These are phyloP conservation scores for Metschnikowia bowlesiae DNA, from an alignment of 805 yeast genomes.

Conservation along the genomic window DNA sequence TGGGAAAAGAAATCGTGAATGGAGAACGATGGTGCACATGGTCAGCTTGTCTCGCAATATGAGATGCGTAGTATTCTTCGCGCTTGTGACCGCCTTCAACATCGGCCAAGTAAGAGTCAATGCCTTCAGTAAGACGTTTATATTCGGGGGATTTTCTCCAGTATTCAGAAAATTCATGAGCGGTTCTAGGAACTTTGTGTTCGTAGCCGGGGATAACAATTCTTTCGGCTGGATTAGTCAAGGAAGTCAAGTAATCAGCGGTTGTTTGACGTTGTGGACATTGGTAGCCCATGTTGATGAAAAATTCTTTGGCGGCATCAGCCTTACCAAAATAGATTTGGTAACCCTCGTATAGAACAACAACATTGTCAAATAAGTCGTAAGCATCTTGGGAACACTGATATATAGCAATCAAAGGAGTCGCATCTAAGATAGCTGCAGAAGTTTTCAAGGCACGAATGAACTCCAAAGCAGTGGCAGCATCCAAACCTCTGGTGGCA, in stretches of 20 bases:
- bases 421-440: slow-evolving; percentile 47
- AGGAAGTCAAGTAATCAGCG: slow-evolving; percentile 62
- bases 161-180: slow-evolving; percentile 54
- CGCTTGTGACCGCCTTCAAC: slow-evolving; percentile 9
- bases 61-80: slow-evolving; percentile 19
- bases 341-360: slow-evolving; percentile 55
- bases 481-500: slow-evolving; percentile 67
- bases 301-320: slow-evolving; percentile 48
- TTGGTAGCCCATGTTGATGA: slow-evolving; percentile 56
- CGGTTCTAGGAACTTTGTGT: slow-evolving; percentile 48
- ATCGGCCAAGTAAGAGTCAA: slow-evolving; percentile 35
- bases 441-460: slow-evolving; percentile 56
- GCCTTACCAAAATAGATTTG: slow-evolving; percentile 60
- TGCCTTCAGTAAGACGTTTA: slow-evolving; percentile 34
- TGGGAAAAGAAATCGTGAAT: slow-evolving; percentile 30
- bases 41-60: slow-evolving; percentile 37
- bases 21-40: slow-evolving; percentile 31
- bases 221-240: slow-evolving; percentile 64
- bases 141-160: slow-evolving; percentile 59
- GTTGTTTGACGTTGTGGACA: slow-evolving; percentile 64
- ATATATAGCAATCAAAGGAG: slow-evolving; percentile 63
- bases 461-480: slow-evolving; percentile 67
- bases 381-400: slow-evolving; percentile 67
- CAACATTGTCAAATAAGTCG: slow-evolving; percentile 56
- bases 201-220: slow-evolving; percentile 45